Conservation (phyloP, 2,329 filamentous ascomycete species). For the Phaeophleospora eucalypticola region DNA sequence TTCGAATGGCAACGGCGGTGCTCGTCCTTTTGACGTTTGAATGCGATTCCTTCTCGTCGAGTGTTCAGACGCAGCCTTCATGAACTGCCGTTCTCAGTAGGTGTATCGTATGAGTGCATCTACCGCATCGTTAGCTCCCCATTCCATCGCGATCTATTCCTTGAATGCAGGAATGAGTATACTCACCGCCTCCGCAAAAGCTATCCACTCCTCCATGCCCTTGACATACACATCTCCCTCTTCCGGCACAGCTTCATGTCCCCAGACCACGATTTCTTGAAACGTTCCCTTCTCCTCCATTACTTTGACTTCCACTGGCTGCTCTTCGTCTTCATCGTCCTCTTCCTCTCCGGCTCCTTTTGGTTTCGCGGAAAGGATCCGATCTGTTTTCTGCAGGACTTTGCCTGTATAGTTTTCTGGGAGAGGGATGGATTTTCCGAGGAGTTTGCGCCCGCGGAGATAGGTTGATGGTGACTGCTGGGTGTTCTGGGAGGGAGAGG, state of each 20-base stretch:
- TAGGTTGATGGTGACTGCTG: too few relatives aligned
- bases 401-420: constrained; percentile 63
- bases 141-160: too few relatives aligned
- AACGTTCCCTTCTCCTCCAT: constrained; percentile 66
- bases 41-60: too few relatives aligned
- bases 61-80: too few relatives aligned
- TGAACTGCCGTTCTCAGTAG: too few relatives aligned
- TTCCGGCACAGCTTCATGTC: constrained; percentile 65
- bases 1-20: background rate
- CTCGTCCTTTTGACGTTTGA: too few relatives aligned
- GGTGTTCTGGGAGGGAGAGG: constrained; percentile 37
- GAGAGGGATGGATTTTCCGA: constrained; percentile 61
- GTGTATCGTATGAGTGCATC: constrained; percentile 17
- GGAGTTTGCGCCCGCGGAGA: constrained; percentile 75
- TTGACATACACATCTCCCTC: constrained; percentile 67
- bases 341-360: constrained; percentile 31
- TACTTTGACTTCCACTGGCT: constrained; percentile 49
- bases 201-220: constrained; percentile 75
- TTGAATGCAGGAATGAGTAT: too few relatives aligned
- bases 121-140: constrained; percentile 8
- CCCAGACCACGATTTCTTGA: constrained; percentile 76
- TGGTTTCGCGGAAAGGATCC: constrained; percentile 9
- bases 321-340: constrained; percentile 42
- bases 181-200: constrained; percentile 64
- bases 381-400: constrained; percentile 27